These are phyloP conservation scores for Chytridium lagenaria DNA, from an alignment of 371 early-diverging fungal species.

Conservation along the genomic window DNA sequence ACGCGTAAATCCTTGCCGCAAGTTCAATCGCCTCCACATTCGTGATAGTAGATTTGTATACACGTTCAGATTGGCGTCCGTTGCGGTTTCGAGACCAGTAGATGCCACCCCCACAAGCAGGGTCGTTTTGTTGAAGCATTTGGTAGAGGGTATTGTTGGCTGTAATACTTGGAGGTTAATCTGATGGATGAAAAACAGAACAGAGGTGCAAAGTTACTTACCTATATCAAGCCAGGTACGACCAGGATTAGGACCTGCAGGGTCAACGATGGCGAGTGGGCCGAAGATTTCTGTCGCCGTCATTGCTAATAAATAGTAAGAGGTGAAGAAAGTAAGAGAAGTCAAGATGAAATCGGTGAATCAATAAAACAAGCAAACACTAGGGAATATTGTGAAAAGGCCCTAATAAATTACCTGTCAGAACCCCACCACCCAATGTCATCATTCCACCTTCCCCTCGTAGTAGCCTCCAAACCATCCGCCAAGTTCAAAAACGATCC, in stretches of 20 bases:
- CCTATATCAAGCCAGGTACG: slow-evolving; percentile 18
- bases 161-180: slow-evolving; percentile 19
- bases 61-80: background rate
- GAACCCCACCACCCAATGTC: slow-evolving; percentile 31
- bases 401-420: background rate
- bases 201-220: background rate
- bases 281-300: slow-evolving; percentile 32
- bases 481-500: slow-evolving; percentile 20
- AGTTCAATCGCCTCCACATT: slow-evolving; percentile 44
- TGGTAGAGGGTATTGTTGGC: slow-evolving; percentile 43
- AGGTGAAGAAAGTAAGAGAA: background rate
- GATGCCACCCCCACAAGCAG: slow-evolving; percentile 49
- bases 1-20: slow-evolving; percentile 40
- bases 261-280: slow-evolving; percentile 23
- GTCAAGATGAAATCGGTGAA: background rate
- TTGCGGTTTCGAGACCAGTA: slow-evolving; percentile 51
- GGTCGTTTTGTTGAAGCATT: slow-evolving; percentile 40
- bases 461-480: background rate
- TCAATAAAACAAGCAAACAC: background rate
- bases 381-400: too few relatives aligned
- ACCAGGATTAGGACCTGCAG: slow-evolving; percentile 7
- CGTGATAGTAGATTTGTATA: slow-evolving; percentile 53
- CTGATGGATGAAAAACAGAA: background rate
- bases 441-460: slow-evolving; percentile 25
- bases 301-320: slow-evolving; percentile 1